Base-by-base conservation (phyloP, 2,329 filamentous ascomycete species). In the Neobulgaria alba region DNA sequence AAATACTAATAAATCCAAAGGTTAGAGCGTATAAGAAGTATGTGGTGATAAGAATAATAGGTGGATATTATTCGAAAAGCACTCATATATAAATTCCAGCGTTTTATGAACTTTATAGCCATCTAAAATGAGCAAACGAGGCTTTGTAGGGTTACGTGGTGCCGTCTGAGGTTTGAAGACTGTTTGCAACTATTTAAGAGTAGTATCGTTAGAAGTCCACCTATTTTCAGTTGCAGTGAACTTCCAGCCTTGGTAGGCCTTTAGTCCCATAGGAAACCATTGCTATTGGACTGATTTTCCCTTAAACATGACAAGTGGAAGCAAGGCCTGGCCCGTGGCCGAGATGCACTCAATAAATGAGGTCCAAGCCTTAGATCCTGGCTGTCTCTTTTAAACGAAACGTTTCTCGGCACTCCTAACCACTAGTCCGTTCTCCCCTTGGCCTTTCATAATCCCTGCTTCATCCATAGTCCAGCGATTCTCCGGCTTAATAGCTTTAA, bases 261-360 rank as follows among this genome's bases (percentile, higher is more conserved):
- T 10, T 30, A 39, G 18, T 17, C 33, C 26, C n/a, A 44, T 8
- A n/a, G 10, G 14, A 34, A 30, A 38, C 20, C 10, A 34, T 20
- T 35, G 29, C 3, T 26, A 15, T 33, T 33, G 19, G 5, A 41
- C 36, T 34, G 20, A 38, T 33, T 42, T 44, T n/a, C 35, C 32
- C 29, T 45, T 48, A 15, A 34, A 48, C 7, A 44, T 47, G 16
- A 44, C 33, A 7, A 47, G 17, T 23, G 34, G 41, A 30, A 2
- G n/a, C 9, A 39, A n/a, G 8, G 19, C 2, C 10, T 10, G 33
- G 4, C 29, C 23, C 21, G 14, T 29, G 19, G 26, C 32, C 12
- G 30, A 48, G 19, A 45, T 45, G 30, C 10, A 39, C 15, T 48
- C 33, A 35, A 45, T 42, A 33, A 47, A 39, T 26, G 26, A 47